Evolutionary conservation across 306 rosid genomes (phyloP).

Genomic region (Crotalaria pallida): DNA sequence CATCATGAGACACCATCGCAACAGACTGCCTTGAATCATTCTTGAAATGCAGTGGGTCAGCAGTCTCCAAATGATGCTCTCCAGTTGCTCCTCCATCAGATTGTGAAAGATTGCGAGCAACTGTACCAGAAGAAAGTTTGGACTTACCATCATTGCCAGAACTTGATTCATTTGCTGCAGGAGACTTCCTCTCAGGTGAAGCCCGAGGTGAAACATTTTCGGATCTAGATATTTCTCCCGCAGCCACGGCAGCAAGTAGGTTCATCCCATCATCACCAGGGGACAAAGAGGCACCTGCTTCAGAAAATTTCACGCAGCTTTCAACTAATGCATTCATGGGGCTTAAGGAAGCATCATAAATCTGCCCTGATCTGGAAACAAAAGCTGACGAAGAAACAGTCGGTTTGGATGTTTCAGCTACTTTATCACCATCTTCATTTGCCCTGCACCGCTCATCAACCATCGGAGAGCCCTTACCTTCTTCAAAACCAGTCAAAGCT

Average conservation of each 20-base stretch:
- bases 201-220: slow-evolving; percentile 45
- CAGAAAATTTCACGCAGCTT: slow-evolving; percentile 74
- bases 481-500: slow-evolving; percentile 39
- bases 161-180: slow-evolving; percentile 37
- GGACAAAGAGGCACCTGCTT: slow-evolving; percentile 49
- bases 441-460: slow-evolving; percentile 43
- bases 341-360: slow-evolving; percentile 60
- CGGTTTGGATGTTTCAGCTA: slow-evolving; percentile 38
- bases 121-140: slow-evolving; percentile 34
- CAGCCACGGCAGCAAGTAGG: slow-evolving; percentile 84
- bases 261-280: slow-evolving; percentile 81
- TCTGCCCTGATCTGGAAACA: slow-evolving; percentile 47
- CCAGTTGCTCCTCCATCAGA: slow-evolving; percentile 23
- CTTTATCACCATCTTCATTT: slow-evolving; percentile 38
- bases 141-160: slow-evolving; percentile 41
- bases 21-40: slow-evolving; percentile 16
- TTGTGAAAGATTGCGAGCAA: slow-evolving; percentile 12
- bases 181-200: slow-evolving; percentile 51
- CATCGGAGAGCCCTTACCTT: slow-evolving; percentile 44
- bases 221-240: slow-evolving; percentile 75
- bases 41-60: slow-evolving; percentile 21
- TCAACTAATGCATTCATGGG: slow-evolving; percentile 81
- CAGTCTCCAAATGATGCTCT: slow-evolving; percentile 17
- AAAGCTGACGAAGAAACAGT: slow-evolving; percentile 41
- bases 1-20: background rate